Conservation (phyloP, 139 green algal genomes). For the Tetradesmus lagerheimii region DNA sequence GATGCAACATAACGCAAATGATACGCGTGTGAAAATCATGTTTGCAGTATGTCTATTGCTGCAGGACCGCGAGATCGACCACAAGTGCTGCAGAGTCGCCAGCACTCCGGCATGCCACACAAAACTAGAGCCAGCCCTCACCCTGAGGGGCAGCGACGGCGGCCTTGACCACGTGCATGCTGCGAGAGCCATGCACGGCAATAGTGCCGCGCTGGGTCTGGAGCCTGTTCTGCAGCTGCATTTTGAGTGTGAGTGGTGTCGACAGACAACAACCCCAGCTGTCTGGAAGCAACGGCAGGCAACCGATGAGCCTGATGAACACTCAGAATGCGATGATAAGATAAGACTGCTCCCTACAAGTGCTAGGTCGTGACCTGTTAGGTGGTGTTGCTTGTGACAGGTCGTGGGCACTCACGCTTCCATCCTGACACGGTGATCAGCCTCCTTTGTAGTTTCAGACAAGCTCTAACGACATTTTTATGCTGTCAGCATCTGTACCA, state of each 20-base stretch:
- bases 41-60: not conserved
- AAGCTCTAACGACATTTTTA: too few species aligned
- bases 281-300: not conserved
- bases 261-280: slow-evolving; percentile 1
- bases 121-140: not conserved
- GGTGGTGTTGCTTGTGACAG: not conserved
- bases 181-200: not conserved
- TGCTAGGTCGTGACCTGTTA: not conserved
- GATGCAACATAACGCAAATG: not conserved
- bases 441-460: too few species aligned
- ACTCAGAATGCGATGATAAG: not conserved
- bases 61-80: not conserved
- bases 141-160: slow-evolving; percentile 4
- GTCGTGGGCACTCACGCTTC: not conserved
- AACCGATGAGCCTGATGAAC: not conserved
- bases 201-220: not conserved
- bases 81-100: not conserved
- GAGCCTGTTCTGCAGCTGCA: slow-evolving; percentile 14
- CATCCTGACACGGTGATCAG: not conserved
- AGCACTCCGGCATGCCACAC: not conserved
- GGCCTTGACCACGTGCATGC: not conserved
- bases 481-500: too few species aligned
- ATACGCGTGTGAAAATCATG: not conserved
- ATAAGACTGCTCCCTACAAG: not conserved
- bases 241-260: slow-evolving; percentile 6